Base-by-base conservation (phyloP, 2,329 filamentous ascomycete species). In the Phaeosphaeria sp. region DNA sequence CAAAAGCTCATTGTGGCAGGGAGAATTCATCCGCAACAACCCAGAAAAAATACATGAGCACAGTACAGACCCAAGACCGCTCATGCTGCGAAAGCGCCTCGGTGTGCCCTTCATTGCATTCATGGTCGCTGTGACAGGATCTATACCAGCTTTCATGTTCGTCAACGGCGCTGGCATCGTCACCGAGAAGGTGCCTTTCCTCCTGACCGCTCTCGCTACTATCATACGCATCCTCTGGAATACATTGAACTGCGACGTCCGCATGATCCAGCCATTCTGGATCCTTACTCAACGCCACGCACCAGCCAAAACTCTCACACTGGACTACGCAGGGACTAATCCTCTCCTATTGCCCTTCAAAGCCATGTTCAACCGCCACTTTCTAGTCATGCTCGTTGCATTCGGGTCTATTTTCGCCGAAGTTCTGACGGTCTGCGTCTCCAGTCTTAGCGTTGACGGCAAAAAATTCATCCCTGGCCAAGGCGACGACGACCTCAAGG, bases 251-350 rank as follows among this genome's bases (percentile, higher is more conserved):
- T 88, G 85, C 55, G 85, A 87, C 23, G 83, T 91, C 47, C 87
- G 89, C 43, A 88, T 91, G 83, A 86, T 91, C 74, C 89, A 92
- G 73, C 90, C 90, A 1, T 92, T 90, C 69, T 90, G 89, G 71
- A 85, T 90, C 58, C 83, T 92, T 1, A 89, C 86, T 15, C 81
- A 81, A 52, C 84, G 90, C 3, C 85, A 89, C 62, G 89, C 89
- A 3, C 85, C 87, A 0, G 81, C 89, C 6, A 85, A 83, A 63
- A 89, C 86, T 1, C 82, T 92, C 6, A 88, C 87, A 0, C 83
- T 92, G 10, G 90, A 92, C 74, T 92, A 92, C 73, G 90, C 88
- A 0, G 88, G 88, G 25, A 85, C 90, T 66, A 88, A 90, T 5
- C 90, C 90, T 52, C 86, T 86, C 3, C 87, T 84, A 73, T 82